Base-by-base conservation (phyloP, 2,329 filamentous ascomycete species). In the Hirsutella minnesotensis region DNA sequence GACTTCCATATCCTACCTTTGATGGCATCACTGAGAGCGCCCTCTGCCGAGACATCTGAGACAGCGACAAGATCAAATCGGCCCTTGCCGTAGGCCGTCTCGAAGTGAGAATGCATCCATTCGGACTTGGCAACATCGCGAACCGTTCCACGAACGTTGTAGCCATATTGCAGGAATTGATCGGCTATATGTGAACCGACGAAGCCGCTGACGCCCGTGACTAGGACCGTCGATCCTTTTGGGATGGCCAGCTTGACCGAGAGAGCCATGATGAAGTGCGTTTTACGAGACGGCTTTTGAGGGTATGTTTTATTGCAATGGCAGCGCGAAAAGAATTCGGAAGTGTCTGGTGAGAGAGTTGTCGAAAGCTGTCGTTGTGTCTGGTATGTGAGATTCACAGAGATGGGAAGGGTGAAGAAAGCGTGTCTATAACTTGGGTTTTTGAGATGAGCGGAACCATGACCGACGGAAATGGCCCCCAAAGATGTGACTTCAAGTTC, bases 141-240 rank as follows among this genome's bases (percentile, higher is more conserved):
- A 13, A 63, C 62, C 2, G 65, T 68, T 1, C 68, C 69, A 13
- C 67, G 64, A 15, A 73, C 67, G 8, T 49, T 48, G 48, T 62
- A 70, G 13, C 67, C 67, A 3, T 55, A 52, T 1, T 57, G 43
- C 16, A 72, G 56, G 10, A 72, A 54, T 13, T 63, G 52, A n/a
- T 65, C 51, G 27, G 57, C 53, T 3, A 68, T 53, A 36, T 72
- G 64, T 7, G 61, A 61, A 21, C 55, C 68, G 20, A 73, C 57
- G 48, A 63, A 69, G 29, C 69, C 68, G 39, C 62, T 71, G 2
- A 58, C 63, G 7, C 69, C 68, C 0, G 68, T 72, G 13, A 73
- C 61, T 3, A 73, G 60, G 22, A 72, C 53, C 35, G 46, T 49
- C 3, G 57, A 59, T 5, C 8, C 33, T 18, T 15, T 3, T 3